Percentiles rank a stretch among this genome's conserved stretches.
These are phyloP conservation scores for Colletotrichum sp. DNA, from an alignment of 2,329 filamentous ascomycete species.

Conservation along the genomic window DNA sequence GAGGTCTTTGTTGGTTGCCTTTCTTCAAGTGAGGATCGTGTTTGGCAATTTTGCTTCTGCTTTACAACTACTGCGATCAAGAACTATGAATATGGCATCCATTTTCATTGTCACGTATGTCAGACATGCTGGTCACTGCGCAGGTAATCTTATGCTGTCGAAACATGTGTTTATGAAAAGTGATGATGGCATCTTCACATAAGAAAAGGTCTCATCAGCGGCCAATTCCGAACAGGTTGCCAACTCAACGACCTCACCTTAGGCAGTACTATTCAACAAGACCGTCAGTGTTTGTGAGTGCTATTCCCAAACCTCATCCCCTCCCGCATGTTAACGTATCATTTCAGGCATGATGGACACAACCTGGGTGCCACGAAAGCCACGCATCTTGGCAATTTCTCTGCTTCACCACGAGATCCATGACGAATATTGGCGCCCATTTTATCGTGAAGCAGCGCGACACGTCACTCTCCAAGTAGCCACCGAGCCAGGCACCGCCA, in stretches of 20 bases:
- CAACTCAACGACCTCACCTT: neutral
- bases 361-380: neutral
- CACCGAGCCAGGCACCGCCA: neutral
- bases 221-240: neutral
- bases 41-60: neutral
- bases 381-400: neutral
- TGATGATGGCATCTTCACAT: neutral
- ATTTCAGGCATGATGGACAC: neutral
- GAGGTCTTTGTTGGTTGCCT: neutral
- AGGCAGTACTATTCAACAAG: too few relatives aligned
- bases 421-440: neutral
- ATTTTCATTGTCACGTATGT: neutral
- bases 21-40: neutral
- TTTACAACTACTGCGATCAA: neutral
- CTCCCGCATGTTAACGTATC: neutral
- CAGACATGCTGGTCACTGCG: neutral
- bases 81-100: neutral
- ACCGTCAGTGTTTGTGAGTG: too few relatives aligned
- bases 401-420: neutral
- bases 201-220: neutral
- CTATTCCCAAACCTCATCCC: too few relatives aligned
- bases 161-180: neutral
- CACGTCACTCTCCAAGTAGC: conserved; percentile 1
- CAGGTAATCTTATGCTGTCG: fast-evolving
- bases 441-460: neutral